A percentile compares a stretch with the other conserved stretches of the same genome.
Conservation (phyloP, 345 rosid genomes). For the Eucalyptus decipiens region DNA sequence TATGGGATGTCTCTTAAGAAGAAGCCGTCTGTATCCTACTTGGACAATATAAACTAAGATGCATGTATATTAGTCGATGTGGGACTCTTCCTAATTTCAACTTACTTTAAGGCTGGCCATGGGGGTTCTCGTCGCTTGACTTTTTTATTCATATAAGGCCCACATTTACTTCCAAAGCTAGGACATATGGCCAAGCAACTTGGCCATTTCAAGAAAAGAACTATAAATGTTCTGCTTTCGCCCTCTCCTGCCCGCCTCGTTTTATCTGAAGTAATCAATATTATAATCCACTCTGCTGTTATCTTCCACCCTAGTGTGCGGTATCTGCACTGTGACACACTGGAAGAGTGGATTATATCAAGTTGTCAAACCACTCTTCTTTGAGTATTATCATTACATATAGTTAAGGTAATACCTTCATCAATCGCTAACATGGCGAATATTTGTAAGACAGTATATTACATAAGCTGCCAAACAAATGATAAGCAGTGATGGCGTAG, state of each 20-base stretch:
- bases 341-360: too few species aligned
- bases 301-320: background rate
- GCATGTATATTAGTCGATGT: background rate
- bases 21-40: background rate
- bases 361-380: too few species aligned
- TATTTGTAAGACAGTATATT: too few species aligned
- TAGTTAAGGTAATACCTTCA: too few species aligned
- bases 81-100: background rate
- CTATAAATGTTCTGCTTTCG: background rate
- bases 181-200: background rate
- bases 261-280: background rate
- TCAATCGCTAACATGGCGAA: too few species aligned
- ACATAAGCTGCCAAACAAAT: too few species aligned
- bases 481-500: too few species aligned
- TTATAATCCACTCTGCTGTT: background rate
- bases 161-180: background rate
- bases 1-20: background rate
- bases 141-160: background rate
- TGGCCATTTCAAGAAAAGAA: background rate
- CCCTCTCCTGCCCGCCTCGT: background rate
- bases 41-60: background rate
- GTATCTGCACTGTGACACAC: background rate
- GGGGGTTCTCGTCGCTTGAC: rapidly evolving
- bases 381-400: too few species aligned
- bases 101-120: background rate